Conservation (phyloP, 2,329 filamentous ascomycete species). For the Cordyceps cateniannulata region DNA sequence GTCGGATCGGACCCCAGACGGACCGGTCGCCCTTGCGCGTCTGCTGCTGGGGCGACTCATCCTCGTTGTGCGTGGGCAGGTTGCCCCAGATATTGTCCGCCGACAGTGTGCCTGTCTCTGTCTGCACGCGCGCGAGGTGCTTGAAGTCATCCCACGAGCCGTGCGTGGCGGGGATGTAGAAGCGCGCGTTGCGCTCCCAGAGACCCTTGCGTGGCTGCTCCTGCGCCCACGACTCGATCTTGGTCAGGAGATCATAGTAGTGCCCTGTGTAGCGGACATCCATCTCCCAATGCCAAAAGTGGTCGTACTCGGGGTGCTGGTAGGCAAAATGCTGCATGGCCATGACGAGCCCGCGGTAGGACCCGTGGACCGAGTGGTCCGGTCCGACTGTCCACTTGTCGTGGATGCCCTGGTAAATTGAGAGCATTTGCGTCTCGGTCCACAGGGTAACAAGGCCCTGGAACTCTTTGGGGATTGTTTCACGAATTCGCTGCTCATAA, state of each 20-base stretch:
- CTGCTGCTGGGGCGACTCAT: slow-evolving; percentile 29
- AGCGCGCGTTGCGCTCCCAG: slow-evolving; percentile 74
- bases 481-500: slow-evolving; percentile 61
- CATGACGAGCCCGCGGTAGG: slow-evolving; percentile 90
- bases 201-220: slow-evolving; percentile 71
- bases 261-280: slow-evolving; percentile 86
- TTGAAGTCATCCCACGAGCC: slow-evolving; percentile 76
- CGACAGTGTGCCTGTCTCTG: slow-evolving; percentile 59
- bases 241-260: slow-evolving; percentile 69
- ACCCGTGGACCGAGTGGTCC: slow-evolving; percentile 76
- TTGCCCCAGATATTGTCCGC: slow-evolving; percentile 62
- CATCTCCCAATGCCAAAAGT: slow-evolving; percentile 95
- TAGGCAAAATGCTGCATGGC: slow-evolving; percentile 90
- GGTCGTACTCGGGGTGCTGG: slow-evolving; percentile 81
- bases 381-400: slow-evolving; percentile 62
- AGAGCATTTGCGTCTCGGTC: slow-evolving; percentile 89
- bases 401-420: slow-evolving; percentile 81
- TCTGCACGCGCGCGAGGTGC: slow-evolving; percentile 65
- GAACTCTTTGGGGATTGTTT: slow-evolving; percentile 76
- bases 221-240: slow-evolving; percentile 62
- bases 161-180: slow-evolving; percentile 71
- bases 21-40: slow-evolving; percentile 47
- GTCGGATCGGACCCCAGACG: slow-evolving; percentile 80
- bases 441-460: slow-evolving; percentile 82
- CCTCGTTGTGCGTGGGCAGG: slow-evolving; percentile 35